Evolutionary conservation across 768 basidiomycete genomes (phyloP).

Genomic region (Rossbeevera mucosa): DNA sequence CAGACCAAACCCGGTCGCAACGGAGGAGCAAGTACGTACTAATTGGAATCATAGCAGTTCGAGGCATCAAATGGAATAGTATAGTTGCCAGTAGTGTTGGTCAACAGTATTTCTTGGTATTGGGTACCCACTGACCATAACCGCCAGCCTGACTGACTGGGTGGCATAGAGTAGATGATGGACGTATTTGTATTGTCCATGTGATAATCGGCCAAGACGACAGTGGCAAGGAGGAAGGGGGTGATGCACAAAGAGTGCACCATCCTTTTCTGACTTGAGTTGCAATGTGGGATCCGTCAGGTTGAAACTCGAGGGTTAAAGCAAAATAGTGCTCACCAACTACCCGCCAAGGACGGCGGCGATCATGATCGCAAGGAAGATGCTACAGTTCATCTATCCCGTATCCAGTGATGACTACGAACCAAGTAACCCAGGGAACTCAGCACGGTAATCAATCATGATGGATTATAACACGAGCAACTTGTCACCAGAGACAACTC

Average conservation of each 20-base stretch:
- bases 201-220: constrained; percentile 19
- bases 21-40: constrained; percentile 11
- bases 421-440: not conserved
- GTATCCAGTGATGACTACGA: not conserved
- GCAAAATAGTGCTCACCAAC: not conserved
- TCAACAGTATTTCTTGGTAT: constrained; percentile 4
- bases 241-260: not conserved
- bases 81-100: constrained; percentile 19
- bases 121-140: not conserved
- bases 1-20: not conserved
- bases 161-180: constrained; percentile 14
- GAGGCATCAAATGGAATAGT: constrained; percentile 15
- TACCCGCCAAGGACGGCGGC: not conserved
- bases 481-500: not conserved
- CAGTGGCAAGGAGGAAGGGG: constrained; percentile 10
- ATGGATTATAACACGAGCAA: not conserved
- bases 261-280: not conserved
- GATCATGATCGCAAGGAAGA: not conserved
- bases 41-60: constrained; percentile 21
- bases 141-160: constrained; percentile 17
- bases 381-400: not conserved
- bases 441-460: not conserved
- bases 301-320: not conserved
- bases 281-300: not conserved
- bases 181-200: constrained; percentile 24